phyloP scores from a whole-genome alignment of 805 yeast genomes.

The Wickerhamomyces tratensis region DNA sequence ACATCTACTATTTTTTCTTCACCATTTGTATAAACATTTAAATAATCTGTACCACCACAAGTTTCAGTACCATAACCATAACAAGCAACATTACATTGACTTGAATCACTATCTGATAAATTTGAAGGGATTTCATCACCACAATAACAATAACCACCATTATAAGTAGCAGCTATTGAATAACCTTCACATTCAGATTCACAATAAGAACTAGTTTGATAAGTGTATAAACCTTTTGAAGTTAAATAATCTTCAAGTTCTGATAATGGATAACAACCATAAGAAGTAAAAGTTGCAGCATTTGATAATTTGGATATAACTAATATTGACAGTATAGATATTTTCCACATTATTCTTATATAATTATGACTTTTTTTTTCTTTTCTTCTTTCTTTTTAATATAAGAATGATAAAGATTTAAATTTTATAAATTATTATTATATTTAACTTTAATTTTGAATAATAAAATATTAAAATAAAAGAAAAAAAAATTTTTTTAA shows the following conservation, averaged over 20 bases:
- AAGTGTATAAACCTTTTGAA: constrained; percentile 37
- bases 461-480: too few species aligned
- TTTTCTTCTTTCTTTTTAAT: too few species aligned
- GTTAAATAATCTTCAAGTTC: constrained; percentile 17
- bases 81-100: constrained; percentile 38
- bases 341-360: too few species aligned
- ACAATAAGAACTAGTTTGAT: constrained; percentile 55
- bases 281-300: constrained; percentile 11
- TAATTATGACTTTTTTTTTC: too few species aligned
- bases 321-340: too few species aligned
- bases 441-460: too few species aligned
- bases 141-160: constrained; percentile 58
- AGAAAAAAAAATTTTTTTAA: too few species aligned
- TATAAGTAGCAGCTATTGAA: constrained; percentile 38
- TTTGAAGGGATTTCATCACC: constrained; percentile 37
- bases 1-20: constrained; percentile 12
- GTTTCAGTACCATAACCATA: constrained; percentile 49
- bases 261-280: constrained; percentile 26
- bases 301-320: too few species aligned
- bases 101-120: constrained; percentile 14
- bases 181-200: constrained; percentile 36
- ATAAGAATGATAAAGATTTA: too few species aligned
- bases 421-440: too few species aligned
- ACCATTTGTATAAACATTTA: constrained; percentile 32
- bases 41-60: constrained; percentile 54